Conservation (phyloP, 208 protist species). For the Wallacemonas rigidus region DNA sequence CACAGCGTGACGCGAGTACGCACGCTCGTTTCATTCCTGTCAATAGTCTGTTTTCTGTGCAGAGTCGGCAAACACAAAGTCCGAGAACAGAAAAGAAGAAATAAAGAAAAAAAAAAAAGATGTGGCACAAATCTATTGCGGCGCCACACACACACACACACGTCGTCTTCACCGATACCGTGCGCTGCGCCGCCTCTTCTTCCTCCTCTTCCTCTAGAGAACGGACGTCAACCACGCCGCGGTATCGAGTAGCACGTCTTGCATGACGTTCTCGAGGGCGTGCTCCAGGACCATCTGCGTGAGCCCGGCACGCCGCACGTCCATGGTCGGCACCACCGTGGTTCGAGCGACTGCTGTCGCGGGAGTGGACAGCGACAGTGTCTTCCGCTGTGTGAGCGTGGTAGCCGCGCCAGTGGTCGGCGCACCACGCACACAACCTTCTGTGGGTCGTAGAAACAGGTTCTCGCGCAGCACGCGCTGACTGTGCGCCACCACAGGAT, state of each 20-base stretch:
- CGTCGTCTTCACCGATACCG: not conserved
- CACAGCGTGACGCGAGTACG: too few species aligned
- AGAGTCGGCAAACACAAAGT: too few species aligned
- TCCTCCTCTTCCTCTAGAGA: conserved; percentile 1
- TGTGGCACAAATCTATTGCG: too few species aligned
- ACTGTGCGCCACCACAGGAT: conserved; percentile 23
- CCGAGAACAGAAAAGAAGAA: too few species aligned
- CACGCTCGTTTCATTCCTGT: too few species aligned
- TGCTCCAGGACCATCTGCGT: conserved; percentile 59
- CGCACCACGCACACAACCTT: not conserved
- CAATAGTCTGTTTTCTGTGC: too few species aligned
- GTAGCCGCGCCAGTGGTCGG: not conserved
- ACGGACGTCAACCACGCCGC: conserved; percentile 47
- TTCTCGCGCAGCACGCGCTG: conserved; percentile 28
- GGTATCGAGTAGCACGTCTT: conserved; percentile 62
- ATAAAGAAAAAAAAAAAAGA: too few species aligned
- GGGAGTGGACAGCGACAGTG: not conserved
- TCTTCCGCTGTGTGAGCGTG: not conserved
- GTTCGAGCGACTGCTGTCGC: not conserved
- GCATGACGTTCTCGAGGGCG: conserved; percentile 60
- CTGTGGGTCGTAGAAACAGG: conserved; percentile 26
- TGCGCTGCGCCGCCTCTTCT: not conserved
- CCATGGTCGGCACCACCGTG: conserved; percentile 22
- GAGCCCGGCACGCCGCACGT: conserved; percentile 48
- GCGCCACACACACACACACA: too few species aligned